These are phyloP conservation scores for Tulasnella sp. DNA, from an alignment of 768 basidiomycete genomes.

Conservation along the genomic window DNA sequence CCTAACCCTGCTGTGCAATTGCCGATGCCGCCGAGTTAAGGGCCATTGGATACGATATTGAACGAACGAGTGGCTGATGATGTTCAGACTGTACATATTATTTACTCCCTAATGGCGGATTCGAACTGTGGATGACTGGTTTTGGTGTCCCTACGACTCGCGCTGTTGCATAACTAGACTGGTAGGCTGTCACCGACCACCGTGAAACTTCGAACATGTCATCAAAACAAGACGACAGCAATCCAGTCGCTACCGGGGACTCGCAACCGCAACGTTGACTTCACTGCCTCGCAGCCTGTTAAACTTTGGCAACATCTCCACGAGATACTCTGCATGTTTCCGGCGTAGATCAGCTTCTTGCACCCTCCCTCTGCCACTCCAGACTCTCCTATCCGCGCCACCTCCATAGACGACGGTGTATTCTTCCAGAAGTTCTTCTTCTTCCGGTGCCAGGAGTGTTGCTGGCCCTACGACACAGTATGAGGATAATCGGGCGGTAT, in stretches of 20 bases:
- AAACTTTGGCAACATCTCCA: conserved; percentile 86
- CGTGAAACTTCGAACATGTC: no score
- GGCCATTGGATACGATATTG: no score
- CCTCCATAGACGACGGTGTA: conserved; percentile 80
- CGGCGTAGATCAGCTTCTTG: conserved; percentile 74
- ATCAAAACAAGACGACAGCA: no score
- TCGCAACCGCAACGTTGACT: neutral
- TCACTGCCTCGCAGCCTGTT: conserved; percentile 50
- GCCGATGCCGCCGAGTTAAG: no score
- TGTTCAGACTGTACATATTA: no score
- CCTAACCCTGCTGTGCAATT: neutral
- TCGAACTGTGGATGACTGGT: no score
- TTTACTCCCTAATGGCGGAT: no score
- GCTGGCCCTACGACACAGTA: conserved; percentile 77
- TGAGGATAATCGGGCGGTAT: conserved; percentile 66
- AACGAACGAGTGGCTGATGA: no score
- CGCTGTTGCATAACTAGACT: no score
- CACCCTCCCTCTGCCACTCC: conserved; percentile 76
- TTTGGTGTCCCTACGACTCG: no score
- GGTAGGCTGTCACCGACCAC: no score
- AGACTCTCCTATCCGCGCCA: conserved; percentile 51
- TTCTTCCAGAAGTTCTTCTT: conserved; percentile 68
- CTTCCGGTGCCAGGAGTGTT: conserved; percentile 66
- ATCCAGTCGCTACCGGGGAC: no score
- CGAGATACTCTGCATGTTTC: conserved; percentile 86